Base-by-base conservation (phyloP, 2,329 filamentous ascomycete species). In the Niveomyces coronatus region DNA sequence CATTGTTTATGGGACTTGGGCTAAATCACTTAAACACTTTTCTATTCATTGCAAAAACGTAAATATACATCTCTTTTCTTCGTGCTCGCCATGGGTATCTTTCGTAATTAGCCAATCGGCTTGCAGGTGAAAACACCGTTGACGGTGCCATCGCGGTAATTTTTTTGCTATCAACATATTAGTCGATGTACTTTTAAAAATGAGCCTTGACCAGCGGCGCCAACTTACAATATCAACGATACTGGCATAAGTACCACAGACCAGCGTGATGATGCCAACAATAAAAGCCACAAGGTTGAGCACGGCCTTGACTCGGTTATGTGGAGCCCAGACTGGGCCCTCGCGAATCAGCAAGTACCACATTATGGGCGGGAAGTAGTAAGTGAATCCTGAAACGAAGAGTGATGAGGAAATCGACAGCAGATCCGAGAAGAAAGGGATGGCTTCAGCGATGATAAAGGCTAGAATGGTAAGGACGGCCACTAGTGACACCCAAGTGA, bases 371-470 rank as follows among this genome's bases (percentile, higher is more conserved):
- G 64, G 55, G 37, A 64, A 51, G 44, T 64, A 62, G 44, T 66
- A 65, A 20, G 62, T 62, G 36, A 59, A 59, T 24, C 56, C 56
- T 6, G 67, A 70, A 47, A 71, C 58, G 52, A 71, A 71, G 20
- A 71, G 62, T 3, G 66, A 60, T 3, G 67, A 70, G 33, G 55
- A 63, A 50, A 71, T 66, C 40, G 65, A 63, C n/a, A 87, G 60
- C 31, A 87, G 62, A 35, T 80, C 67, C 44, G 73, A 74, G 62
- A 87, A 88, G 53, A 79, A 77, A 3, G 83, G 83, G 31, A 87
- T 80, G 1, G 78, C 73, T 51, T 82, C 75, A 11, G 82, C 81
- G 46, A 87, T 77, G 47, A 86, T 54, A 70, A 77, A 87, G 4
- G 77, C 77, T 10, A 82, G 37, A 9, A 80, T 36, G 62, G 81